phyloP scores from a whole-genome alignment of 768 basidiomycete species.

The Harrya chromipes region DNA sequence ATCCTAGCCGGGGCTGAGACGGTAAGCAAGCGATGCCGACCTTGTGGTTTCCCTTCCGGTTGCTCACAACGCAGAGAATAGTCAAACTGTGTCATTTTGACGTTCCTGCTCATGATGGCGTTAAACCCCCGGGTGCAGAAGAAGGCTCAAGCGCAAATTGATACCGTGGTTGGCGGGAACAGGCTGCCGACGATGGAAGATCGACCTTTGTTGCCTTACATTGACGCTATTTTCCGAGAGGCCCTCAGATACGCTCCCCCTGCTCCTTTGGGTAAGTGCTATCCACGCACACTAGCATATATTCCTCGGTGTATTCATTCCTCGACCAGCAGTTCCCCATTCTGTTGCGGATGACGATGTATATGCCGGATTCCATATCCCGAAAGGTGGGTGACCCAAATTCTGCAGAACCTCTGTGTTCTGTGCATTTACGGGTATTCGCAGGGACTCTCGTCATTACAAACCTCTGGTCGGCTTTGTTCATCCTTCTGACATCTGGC shows the following conservation, averaged over 20 bases:
- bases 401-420: neutral
- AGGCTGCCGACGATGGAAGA: slow-evolving; percentile 16
- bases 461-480: slow-evolving; percentile 18
- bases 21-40: slow-evolving; percentile 1
- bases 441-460: slow-evolving; percentile 16
- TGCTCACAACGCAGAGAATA: slow-evolving; percentile 3
- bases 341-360: slow-evolving; percentile 38
- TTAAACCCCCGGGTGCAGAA: slow-evolving; percentile 12
- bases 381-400: slow-evolving; percentile 28
- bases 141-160: slow-evolving; percentile 24
- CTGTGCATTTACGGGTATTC: neutral
- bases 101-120: slow-evolving; percentile 21
- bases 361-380: slow-evolving; percentile 50
- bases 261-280: slow-evolving; percentile 14
- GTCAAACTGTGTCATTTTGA: slow-evolving; percentile 24
- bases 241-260: slow-evolving; percentile 15
- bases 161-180: slow-evolving; percentile 10
- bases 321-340: slow-evolving; percentile 28
- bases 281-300: no score
- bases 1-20: slow-evolving; percentile 20
- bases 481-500: neutral
- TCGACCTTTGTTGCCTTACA: slow-evolving; percentile 17
- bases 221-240: slow-evolving; percentile 21
- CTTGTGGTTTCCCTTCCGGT: neutral
- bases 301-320: neutral